A percentile compares a stretch with the other conserved stretches of the same genome.
phyloP scores from a whole-genome alignment of 1,284 basidiomycete species.

The Ustilago cynodontis region DNA sequence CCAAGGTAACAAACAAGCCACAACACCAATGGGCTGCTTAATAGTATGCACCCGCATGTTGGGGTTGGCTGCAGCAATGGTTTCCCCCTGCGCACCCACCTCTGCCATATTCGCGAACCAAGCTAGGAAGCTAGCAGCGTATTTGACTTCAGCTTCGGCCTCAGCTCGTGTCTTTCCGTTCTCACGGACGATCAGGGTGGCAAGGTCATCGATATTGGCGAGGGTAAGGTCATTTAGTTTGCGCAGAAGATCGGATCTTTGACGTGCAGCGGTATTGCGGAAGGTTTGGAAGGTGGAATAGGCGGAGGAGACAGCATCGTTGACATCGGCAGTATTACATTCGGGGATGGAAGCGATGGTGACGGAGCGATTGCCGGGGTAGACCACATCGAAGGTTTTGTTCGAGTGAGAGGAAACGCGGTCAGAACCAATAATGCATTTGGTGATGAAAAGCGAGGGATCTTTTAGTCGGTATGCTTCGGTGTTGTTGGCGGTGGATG shows the following conservation, averaged over 20 bases:
- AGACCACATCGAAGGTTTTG: constrained; percentile 38
- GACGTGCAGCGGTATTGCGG: constrained; percentile 27
- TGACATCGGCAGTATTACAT: constrained; percentile 29
- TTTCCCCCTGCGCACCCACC: constrained; percentile 30
- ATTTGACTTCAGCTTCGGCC: constrained; percentile 48
- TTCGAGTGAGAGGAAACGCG: constrained; percentile 26
- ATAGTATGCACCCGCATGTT: constrained; percentile 34
- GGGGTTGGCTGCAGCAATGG: constrained; percentile 35
- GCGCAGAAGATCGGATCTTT: constrained; percentile 36
- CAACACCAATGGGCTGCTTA: constrained; percentile 44
- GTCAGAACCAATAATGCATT: constrained; percentile 32
- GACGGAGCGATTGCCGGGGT: constrained; percentile 23
- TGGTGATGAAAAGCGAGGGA: constrained; percentile 33
- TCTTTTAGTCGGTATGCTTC: constrained; percentile 37
- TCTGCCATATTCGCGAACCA: constrained; percentile 46
- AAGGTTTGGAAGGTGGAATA: constrained; percentile 25
- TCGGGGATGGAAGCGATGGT: constrained; percentile 38
- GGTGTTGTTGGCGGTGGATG: constrained; percentile 15
- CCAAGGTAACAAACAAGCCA: constrained; percentile 51
- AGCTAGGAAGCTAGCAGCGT: constrained; percentile 31
- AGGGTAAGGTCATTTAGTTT: constrained; percentile 43
- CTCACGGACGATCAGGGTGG: constrained; percentile 46
- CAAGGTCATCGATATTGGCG: constrained; percentile 42
- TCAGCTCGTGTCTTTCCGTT: constrained; percentile 50
- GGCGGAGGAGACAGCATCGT: constrained; percentile 34